Percentiles rank a stretch among this genome's conserved stretches.
phyloP scores from a whole-genome alignment of 352 stramenopile species.

The Aphanomyces astaci region DNA sequence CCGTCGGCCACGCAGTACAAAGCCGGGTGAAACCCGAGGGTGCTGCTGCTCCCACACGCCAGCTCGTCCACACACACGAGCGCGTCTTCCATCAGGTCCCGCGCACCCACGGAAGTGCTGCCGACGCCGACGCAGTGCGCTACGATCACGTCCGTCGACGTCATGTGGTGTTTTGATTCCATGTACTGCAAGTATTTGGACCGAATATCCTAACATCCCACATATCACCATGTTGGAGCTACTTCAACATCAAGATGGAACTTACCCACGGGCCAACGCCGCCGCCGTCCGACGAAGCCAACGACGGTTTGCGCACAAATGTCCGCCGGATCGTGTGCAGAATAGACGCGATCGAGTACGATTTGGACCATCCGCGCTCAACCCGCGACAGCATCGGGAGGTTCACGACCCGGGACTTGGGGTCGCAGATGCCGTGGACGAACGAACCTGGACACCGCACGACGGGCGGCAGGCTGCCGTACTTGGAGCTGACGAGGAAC shows the following conservation, averaged over 20 bases:
- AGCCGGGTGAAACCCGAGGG: constrained; percentile 9
- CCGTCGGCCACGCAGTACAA: constrained; percentile 18
- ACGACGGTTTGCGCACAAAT: not conserved
- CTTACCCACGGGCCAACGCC: not conserved
- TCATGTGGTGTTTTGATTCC: constrained; percentile 5
- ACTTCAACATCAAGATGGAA: not conserved
- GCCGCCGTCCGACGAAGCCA: too few relatives aligned
- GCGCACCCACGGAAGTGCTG: not conserved
- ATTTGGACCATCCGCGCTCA: constrained; percentile 16
- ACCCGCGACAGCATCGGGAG: constrained; percentile 5
- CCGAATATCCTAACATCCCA: not conserved
- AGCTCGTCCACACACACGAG: not conserved
- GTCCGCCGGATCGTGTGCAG: not conserved
- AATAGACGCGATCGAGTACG: constrained; percentile 6
- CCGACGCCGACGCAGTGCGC: constrained; percentile 1
- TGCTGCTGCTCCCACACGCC: not conserved
- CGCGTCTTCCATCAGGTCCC: constrained; percentile 15
- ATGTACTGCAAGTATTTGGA: not conserved
- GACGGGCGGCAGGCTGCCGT: constrained; percentile 3
- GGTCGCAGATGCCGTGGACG: not conserved
- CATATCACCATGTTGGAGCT: not conserved
- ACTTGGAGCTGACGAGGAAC: constrained; percentile 9
- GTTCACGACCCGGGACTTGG: not conserved
- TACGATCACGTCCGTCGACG: not conserved
- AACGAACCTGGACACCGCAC: constrained; percentile 11